Evolutionary conservation across 139 green algal genomes (phyloP), one percentile per base, ranked within the genome.

Genomic region (Coelastrella sp.): DNA sequence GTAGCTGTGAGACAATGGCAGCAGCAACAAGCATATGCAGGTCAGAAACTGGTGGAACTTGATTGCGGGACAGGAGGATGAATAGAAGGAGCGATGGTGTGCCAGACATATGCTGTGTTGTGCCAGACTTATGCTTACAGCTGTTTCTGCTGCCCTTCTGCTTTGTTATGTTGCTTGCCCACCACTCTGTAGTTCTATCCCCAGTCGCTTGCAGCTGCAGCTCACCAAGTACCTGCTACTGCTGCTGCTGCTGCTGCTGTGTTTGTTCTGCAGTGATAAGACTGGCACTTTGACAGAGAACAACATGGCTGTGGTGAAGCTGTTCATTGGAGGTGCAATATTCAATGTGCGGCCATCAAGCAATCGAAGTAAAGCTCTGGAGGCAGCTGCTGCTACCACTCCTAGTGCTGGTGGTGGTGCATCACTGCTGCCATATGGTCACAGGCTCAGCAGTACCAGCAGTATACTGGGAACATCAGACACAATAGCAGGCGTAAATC

Each of bases 1-100:
- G 88, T 43, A 93, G 94, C n/a, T 96, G 94, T 34, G 95, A 98
- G 85, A 98, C 95, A n/a, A 98, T 98, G 95, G 95, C 92, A 17
- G 93, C 83, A 13, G 91, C 91, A 41, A 98, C 95, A 23, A 93
- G 93, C 8, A 95, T 98, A 41, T 97, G 93, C 89, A 92, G 85
- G 89, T 92, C 43, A 13, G 87, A 21, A 13, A 32, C n/a, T 23
- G 43, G 17, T 34, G 30, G 19, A 21, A 21, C 27, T 21, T 34
- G 1, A 37, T 71, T n/a, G n/a, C n/a, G n/a, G n/a, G n/a, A n/a
- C n/a, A n/a, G n/a, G n/a, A n/a, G n/a, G n/a, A n/a, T n/a, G n/a
- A n/a, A n/a, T n/a, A n/a, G n/a, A n/a, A n/a, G n/a, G n/a, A n/a
- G n/a, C n/a, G n/a, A n/a, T n/a, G n/a, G n/a, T n/a, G n/a, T n/a